A percentile compares a stretch with the other conserved stretches of the same genome.
Conservation (phyloP, 148 eudicot genomes). For the Mesembryanthemum crystallinum region DNA sequence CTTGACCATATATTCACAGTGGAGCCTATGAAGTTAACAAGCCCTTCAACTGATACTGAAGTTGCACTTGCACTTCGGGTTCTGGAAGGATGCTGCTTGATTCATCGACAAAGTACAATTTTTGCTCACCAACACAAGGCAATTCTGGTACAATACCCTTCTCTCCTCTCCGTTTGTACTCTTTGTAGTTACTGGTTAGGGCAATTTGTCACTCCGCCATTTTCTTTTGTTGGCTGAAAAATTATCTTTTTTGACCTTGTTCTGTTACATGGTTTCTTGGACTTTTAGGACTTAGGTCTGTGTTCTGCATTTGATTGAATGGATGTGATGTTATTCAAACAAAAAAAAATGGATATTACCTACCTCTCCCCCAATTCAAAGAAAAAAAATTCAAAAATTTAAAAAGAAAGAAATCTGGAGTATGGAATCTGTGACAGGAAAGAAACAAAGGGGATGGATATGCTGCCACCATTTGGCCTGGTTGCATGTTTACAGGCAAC, state of each 20-base stretch:
- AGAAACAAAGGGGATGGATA: too few relatives aligned
- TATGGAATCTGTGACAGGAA: neutral
- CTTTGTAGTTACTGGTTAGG: too few relatives aligned
- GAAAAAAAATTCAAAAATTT: neutral
- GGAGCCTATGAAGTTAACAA: conserved; percentile 71
- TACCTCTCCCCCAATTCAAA: too few relatives aligned
- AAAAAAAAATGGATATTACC: too few relatives aligned
- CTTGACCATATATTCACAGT: conserved; percentile 79
- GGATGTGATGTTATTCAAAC: neutral
- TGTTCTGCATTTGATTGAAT: neutral
- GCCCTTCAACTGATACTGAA: conserved; percentile 83
- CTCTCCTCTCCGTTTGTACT: neutral
- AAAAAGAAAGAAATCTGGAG: neutral
- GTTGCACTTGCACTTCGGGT: conserved; percentile 93
- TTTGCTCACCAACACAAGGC: conserved; percentile 88
- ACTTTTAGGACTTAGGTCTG: neutral
- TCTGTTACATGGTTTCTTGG: neutral
- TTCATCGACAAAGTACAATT: conserved; percentile 68
- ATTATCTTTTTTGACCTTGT: neutral
- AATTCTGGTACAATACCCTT: conserved; percentile 44
- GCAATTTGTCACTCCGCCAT: neutral
- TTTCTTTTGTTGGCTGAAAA: neutral
- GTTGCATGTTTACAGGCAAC: too few relatives aligned
- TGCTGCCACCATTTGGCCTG: too few relatives aligned
- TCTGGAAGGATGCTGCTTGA: conserved; percentile 93